phyloP scores from a whole-genome alignment of 2,329 filamentous ascomycete genomes.

The Epichloe bromicola region DNA sequence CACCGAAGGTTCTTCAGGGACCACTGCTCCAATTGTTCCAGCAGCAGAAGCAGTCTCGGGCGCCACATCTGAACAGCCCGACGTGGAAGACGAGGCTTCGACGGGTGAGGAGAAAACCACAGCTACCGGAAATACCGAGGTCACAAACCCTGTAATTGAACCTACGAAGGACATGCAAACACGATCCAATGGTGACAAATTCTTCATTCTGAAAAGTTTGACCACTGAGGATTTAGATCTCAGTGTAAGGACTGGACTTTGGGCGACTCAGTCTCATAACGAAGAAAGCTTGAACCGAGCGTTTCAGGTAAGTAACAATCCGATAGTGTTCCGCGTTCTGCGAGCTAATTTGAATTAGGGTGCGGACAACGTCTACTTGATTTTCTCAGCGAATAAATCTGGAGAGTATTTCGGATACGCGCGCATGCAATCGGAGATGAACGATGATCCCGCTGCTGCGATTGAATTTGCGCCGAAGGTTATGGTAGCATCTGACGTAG shows the following conservation, averaged over 20 bases:
- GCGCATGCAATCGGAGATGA: slow-evolving; percentile 75
- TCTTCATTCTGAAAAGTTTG: slow-evolving; percentile 86
- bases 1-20: slow-evolving; percentile 30
- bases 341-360: slow-evolving; percentile 31
- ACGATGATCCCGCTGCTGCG: slow-evolving; percentile 57
- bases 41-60: slow-evolving; percentile 20
- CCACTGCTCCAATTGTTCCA: slow-evolving; percentile 42
- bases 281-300: slow-evolving; percentile 73
- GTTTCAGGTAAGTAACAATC: slow-evolving; percentile 51
- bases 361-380: slow-evolving; percentile 73
- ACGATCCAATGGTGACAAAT: slow-evolving; percentile 23
- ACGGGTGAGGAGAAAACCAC: slow-evolving; percentile 5
- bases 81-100: neutral
- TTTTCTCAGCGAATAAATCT: slow-evolving; percentile 96
- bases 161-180: neutral
- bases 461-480: slow-evolving; percentile 56
- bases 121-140: neutral
- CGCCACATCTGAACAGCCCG: neutral
- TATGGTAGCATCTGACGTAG: slow-evolving; percentile 44
- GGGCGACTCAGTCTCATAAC: slow-evolving; percentile 92
- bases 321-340: neutral
- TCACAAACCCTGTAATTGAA: neutral
- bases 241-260: slow-evolving; percentile 76
- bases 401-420: slow-evolving; percentile 96
- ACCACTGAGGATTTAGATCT: slow-evolving; percentile 82